These are phyloP conservation scores for Cucumis cinereus DNA, from an alignment of 306 rosid genomes.

Conservation along the genomic window DNA sequence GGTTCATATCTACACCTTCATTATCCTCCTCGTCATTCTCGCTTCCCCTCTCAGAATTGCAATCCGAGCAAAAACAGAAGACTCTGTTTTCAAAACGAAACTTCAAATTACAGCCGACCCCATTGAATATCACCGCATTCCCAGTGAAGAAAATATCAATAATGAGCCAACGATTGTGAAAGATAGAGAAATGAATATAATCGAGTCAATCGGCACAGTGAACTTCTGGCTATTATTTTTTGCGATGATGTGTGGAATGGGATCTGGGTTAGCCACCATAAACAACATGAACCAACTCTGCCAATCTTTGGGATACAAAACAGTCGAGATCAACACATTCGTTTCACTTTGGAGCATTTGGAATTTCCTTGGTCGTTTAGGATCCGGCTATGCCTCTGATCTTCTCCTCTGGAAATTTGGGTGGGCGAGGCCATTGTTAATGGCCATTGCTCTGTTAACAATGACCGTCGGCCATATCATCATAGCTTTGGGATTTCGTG, in stretches of 20 bases:
- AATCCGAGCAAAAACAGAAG: conserved; percentile 37
- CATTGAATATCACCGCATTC: conserved; percentile 28
- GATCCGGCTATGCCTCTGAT: conserved; percentile 67
- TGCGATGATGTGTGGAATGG: conserved; percentile 70
- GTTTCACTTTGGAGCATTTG: conserved; percentile 88
- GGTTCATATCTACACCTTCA: conserved; percentile 21
- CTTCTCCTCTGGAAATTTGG: conserved; percentile 37
- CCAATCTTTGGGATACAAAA: conserved; percentile 53
- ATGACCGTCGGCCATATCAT: conserved; percentile 34
- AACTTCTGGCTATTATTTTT: conserved; percentile 72
- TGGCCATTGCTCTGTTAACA: no score
- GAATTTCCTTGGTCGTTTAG: conserved; percentile 87
- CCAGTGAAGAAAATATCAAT: conserved; percentile 11
- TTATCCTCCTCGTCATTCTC: conserved; percentile 36
- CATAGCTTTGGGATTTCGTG: conserved; percentile 52
- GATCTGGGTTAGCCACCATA: conserved; percentile 60
- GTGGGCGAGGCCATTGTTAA: no score
- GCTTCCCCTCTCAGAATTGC: conserved; percentile 54
- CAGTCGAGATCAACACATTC: conserved; percentile 37
- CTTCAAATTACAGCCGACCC: not conserved
- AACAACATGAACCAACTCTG: conserved; percentile 84
- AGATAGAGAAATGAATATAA: conserved; percentile 28
- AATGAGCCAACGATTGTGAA: conserved; percentile 1
- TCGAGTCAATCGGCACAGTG: conserved; percentile 40
- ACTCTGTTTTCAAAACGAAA: not conserved